These are phyloP conservation scores for Schwanniomyces vanrijiae DNA, from an alignment of 805 yeast species.

Conservation along the genomic window DNA sequence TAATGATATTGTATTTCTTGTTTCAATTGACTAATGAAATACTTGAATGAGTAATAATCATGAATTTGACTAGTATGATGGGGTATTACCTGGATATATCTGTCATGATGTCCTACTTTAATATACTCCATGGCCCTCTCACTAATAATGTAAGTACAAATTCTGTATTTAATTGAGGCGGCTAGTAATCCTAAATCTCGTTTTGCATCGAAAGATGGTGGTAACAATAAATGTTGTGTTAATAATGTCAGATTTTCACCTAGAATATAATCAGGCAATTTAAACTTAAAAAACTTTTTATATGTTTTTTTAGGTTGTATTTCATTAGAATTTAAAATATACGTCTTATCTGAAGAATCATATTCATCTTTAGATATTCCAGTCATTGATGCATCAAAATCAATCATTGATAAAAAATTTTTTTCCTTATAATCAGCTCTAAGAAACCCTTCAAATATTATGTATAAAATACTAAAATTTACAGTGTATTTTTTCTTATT, in stretches of 20 bases:
- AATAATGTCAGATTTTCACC: slow-evolving; percentile 3
- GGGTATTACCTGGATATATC: slow-evolving; percentile 1
- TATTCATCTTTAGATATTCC: not conserved
- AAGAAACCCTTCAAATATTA: slow-evolving; percentile 8
- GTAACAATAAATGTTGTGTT: slow-evolving; percentile 6
- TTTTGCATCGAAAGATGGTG: slow-evolving; percentile 6
- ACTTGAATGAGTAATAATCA: not conserved
- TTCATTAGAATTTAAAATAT: not conserved
- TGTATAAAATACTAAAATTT: slow-evolving; percentile 5
- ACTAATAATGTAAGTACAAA: slow-evolving; percentile 5
- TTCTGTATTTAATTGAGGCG: slow-evolving; percentile 2
- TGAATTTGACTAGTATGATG: not conserved
- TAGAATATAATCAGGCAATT: slow-evolving; percentile 9
- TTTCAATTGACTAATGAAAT: slow-evolving; percentile 1
- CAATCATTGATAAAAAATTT: slow-evolving; percentile 8
- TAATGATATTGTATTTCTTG: not conserved
- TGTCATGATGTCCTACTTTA: not conserved
- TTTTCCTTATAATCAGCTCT: not conserved
- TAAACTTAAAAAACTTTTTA: slow-evolving; percentile 8
- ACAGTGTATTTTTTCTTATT: not conserved
- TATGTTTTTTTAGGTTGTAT: slow-evolving; percentile 1
- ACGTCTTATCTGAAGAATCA: not conserved
- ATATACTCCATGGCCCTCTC: slow-evolving; percentile 1
- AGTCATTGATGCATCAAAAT: slow-evolving; percentile 6
- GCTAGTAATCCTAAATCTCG: not conserved